Evolutionary conservation across 1,284 basidiomycete species (phyloP), one percentile per base, ranked within the genome.

Genomic region (Polyporus tsugae): DNA sequence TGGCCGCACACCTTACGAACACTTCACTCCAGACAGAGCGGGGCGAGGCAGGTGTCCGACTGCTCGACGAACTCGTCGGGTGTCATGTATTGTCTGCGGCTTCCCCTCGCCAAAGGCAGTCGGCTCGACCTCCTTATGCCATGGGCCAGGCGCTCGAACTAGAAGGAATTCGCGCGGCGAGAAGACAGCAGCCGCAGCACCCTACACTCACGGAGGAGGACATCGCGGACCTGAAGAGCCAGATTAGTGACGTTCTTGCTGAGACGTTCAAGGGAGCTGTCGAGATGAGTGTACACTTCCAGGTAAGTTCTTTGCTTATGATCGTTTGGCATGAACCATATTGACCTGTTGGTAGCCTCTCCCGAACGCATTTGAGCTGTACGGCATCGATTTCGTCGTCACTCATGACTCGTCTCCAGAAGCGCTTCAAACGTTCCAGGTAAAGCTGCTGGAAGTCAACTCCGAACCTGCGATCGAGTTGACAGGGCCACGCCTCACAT

Each of bases 381-480:
- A 93, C 77, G 97, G 97, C 0, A 88, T 95, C 11, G 97, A 99
- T 78, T 92, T 99, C 71, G 82, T 99, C 17, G 87, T 98, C 38
- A 89, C 90, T 6, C 86, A 91, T 74, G 78, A 78, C 39, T 46
- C 72, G 52, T 10, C 66, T 29, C 11, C 67, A 33, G 36, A 62
- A 6, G 42, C 71, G 67, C 73, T 64, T 6, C 75, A 73, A 22
- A 72, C 72, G 13, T 87, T 94, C 67, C 86, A 88, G 71, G 91
- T 95, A 2, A 91, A 92, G 68, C 82, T 99, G 4, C 85, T 99
- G 36, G 97, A 99, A 79, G 86, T 98, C 76, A 99, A 99, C 78
- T 92, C 97, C 25, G 97, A 98, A 74, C 97, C 97, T 2, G 97
- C 98, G 65, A 98, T 99, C 73, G 94, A 97, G 75, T 88, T 98